Base-by-base conservation (phyloP, 2,329 filamentous ascomycete genomes). In the Penicillium glabrum region DNA sequence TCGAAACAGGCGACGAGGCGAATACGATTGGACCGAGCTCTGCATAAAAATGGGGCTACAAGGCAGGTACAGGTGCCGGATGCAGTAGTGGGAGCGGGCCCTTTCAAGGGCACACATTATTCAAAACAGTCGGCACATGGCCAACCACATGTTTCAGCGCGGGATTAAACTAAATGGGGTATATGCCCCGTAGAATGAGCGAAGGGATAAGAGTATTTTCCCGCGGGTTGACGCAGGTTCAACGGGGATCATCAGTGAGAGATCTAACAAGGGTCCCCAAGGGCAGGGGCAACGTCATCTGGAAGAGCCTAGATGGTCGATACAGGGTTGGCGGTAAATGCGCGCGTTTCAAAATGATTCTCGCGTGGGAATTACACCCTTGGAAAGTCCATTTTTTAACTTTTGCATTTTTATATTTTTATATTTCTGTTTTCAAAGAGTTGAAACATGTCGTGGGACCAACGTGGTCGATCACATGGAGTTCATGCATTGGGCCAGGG, bases 391-490 rank as follows among this genome's bases (percentile, higher is more conserved):
- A 1, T 26, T 39, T 50, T 50, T 41, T 26, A 31, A 19, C 11
- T 41, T 50, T 41, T 26, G 24, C 5, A 13, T 29, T 41, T 41
- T 13, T 13, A 26, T 7, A 27, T 41, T n/a, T 41, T 23, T 44
- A 19, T 41, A 47, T 33, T 47, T 23, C 3, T 24, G 44, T 53
- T 54, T 53, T 46, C 14, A 52, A 33, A 51, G 19, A 44, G 44
- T 31, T 64, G 63, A 63, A 66, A 64, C 63, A 61, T 49, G 57
- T 59, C 59, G 59, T 56, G 61, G 62, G 53, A 50, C 53, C 51
- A 66, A 65, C 64, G 64, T 66, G 63, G 63, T 56, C 50, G 58
- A 61, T 66, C 64, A 62, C 64, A 66, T 66, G 64, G 54, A 58
- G 56, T 45, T 60, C 45, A 51, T 54, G 52, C 56, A 59, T 45